Percentiles rank a stretch among this genome's conserved stretches.
phyloP scores from a whole-genome alignment of 352 stramenopile species.

The Halophytophthora polymorphica region DNA sequence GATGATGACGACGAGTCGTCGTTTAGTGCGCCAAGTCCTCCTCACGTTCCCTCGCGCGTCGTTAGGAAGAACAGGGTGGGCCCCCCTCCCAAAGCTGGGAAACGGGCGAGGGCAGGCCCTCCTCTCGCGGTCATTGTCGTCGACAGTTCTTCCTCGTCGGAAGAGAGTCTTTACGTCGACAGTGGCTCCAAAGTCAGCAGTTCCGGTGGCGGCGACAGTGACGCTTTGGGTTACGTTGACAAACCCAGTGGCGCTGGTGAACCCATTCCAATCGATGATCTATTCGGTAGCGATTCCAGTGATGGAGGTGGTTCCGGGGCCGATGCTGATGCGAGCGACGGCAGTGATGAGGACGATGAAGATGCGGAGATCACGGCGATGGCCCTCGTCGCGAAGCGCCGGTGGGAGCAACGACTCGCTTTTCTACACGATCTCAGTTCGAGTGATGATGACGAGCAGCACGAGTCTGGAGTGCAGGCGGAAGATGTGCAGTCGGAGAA shows the following conservation, averaged over 20 bases:
- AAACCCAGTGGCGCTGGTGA: background rate
- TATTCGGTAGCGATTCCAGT: slow-evolving; percentile 10
- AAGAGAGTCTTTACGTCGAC: background rate
- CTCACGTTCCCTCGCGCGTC: too few relatives aligned
- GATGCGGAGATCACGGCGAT: slow-evolving; percentile 10
- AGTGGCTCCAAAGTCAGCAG: background rate
- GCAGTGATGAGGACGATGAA: slow-evolving; percentile 13
- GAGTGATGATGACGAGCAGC: background rate
- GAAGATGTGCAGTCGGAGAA: too few relatives aligned
- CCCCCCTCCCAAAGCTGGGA: too few relatives aligned
- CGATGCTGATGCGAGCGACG: slow-evolving; percentile 1
- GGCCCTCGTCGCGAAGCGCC: slow-evolving; percentile 1
- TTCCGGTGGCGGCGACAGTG: background rate
- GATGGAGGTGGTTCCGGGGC: background rate
- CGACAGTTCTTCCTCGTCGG: slow-evolving; percentile 12
- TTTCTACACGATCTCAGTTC: background rate
- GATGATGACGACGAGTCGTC: too few relatives aligned
- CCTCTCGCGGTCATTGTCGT: too few relatives aligned
- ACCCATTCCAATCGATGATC: slow-evolving; percentile 13
- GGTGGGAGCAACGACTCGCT: background rate
- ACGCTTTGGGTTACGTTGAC: background rate
- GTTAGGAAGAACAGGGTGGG: too few relatives aligned
- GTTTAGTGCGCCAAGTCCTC: too few relatives aligned
- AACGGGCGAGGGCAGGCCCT: too few relatives aligned
- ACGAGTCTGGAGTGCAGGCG: background rate